These are phyloP conservation scores for Cladosporium sp. DNA, from an alignment of 2,329 filamentous ascomycete species.

Conservation along the genomic window DNA sequence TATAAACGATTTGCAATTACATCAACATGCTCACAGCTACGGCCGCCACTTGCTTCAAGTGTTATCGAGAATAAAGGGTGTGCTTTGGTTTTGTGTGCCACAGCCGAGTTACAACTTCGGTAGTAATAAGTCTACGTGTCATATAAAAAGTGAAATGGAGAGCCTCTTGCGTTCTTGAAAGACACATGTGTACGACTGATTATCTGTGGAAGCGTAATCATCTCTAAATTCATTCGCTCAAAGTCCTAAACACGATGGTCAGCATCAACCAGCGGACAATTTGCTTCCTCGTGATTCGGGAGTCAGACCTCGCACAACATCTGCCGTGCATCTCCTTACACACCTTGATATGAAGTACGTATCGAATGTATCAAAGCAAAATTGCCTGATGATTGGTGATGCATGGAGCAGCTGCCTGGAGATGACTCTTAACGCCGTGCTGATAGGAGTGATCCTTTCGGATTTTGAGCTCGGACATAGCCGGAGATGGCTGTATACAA, in stretches of 20 bases:
- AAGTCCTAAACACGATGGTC: not conserved
- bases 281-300: not conserved
- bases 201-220: not conserved
- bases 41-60: not conserved
- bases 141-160: not conserved
- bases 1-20: not conserved
- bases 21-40: not conserved
- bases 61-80: not conserved
- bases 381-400: not conserved
- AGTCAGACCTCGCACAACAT: not conserved
- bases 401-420: not conserved
- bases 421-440: constrained; percentile 6
- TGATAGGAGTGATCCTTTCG: constrained; percentile 3
- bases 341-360: not conserved
- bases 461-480: constrained; percentile 1
- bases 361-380: not conserved
- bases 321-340: not conserved
- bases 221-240: not conserved
- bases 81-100: not conserved
- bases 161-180: not conserved
- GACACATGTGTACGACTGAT: not conserved
- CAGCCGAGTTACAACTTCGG: not conserved
- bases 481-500: not conserved
- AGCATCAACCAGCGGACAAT: not conserved
- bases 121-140: not conserved